Base-by-base conservation (phyloP, 139 green algal species). In the Chlamydomonas sp. region DNA sequence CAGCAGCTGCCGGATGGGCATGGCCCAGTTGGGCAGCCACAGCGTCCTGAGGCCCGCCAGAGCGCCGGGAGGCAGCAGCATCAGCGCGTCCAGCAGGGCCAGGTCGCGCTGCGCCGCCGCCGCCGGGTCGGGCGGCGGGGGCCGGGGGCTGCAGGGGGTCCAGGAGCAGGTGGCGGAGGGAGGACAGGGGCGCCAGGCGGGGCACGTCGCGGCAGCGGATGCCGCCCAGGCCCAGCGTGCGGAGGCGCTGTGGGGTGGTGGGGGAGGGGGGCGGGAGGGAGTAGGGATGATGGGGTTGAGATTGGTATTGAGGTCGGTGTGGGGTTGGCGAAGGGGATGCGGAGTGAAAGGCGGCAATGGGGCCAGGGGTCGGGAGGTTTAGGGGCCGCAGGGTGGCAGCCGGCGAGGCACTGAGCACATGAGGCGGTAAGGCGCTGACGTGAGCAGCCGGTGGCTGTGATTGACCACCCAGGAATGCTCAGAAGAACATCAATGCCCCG, bases 1-100 rank as follows among this genome's bases (percentile, higher is more conserved):
- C 83, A 87, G 62, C 20, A 87, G 83, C 83, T 87, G 83, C 72
- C 69, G 75, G 49, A 80, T 86, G 71, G 83, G 83, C 72, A 80
- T 80, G 5, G 72, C 62, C 72, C 83, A 80, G 63, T 87, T 87
- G 63, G 83, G 83, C 72, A 87, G 73, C 83, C 83, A 87, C 73
- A 87, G 73, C 12, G 72, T 80, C 15, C 83, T 61, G 62, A 87
- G 61, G 3, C 83, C 83, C 7, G 62, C 31, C 73, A 80, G 14
- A 5, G 73, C 69, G 60, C 81, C 72, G 9, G 72, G 14, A n/a
- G 83, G 72, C 62, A 87, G 83, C 15, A 1, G 15, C 83, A 87
- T 87, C 4, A 87, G 62, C 31, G 67, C 9, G 49, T 87, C 83
- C 63, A 87, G 62, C 31, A 81, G 63, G n/a, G 0, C 17, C 62